Conservation (phyloP, 108 stramenopile genomes). For the Bacterosira constricta region DNA sequence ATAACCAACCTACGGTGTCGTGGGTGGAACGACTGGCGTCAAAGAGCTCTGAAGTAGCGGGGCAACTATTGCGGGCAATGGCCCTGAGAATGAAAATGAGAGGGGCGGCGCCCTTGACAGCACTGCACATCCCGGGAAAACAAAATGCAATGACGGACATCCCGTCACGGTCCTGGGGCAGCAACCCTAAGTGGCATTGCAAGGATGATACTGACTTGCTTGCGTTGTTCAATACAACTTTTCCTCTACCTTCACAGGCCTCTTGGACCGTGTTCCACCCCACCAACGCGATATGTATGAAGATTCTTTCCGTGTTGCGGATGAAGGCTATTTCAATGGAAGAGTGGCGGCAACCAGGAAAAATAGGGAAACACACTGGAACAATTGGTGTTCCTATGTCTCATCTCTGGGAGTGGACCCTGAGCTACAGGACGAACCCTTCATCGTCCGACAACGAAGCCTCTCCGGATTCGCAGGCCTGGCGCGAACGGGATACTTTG, state of each 20-base stretch:
- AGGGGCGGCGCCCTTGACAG: background rate
- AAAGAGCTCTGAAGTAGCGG: background rate
- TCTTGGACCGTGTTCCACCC: background rate
- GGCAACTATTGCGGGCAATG: background rate
- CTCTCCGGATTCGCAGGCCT: slow-evolving; percentile 7
- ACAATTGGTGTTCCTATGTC: background rate
- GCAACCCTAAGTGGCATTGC: background rate
- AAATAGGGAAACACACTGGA: slow-evolving; percentile 1
- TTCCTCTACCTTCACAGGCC: background rate
- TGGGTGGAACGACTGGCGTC: background rate
- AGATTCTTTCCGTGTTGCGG: too few relatives aligned
- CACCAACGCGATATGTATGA: background rate
- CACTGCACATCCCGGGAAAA: background rate
- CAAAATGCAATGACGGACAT: background rate
- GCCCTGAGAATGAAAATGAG: background rate
- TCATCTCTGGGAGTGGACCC: background rate
- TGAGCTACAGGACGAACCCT: background rate
- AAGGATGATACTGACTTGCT: background rate
- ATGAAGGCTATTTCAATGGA: background rate
- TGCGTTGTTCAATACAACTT: background rate
- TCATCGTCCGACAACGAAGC: background rate
- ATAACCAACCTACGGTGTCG: background rate
- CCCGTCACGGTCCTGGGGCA: background rate
- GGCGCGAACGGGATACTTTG: slow-evolving; percentile 3
- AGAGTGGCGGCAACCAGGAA: background rate